Base-by-base conservation (phyloP, 495 filamentous ascomycete genomes). In the Elasticomyces elasticus region DNA sequence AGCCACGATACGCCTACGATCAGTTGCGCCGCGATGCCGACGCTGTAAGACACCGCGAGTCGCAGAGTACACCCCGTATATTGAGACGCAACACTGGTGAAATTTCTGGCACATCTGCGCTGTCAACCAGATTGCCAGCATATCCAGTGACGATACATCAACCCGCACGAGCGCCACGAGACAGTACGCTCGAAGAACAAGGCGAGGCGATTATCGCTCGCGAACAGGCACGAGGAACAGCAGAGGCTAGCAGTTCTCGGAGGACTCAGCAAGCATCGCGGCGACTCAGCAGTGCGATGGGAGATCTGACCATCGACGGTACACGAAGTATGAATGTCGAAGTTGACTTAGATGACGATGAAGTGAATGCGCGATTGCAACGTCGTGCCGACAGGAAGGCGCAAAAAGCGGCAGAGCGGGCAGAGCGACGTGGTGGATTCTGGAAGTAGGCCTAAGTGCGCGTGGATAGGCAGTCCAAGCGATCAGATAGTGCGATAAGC, bases 201-300 rank as follows among this genome's bases (percentile, higher is more conserved):
- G 55, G 55, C 26, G 55, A 52, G 25, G 55, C 51, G 3, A 41
- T 58, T n/a, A 58, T 58, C 24, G 55, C 55, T 2, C 48, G 49
- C 15, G 55, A 58, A 49, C 55, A 58, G 31, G 17, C 27, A n/a
- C 52, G 52, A 1, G 38, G 15, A 2, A 12, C n/a, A 51, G 11
- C 17, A 7, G 30, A 23, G 1, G 6, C n/a, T 11, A 11, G 24
- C 17, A n/a, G 10, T 28, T 49, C 24, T 49, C 17, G 28, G 46
- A 51, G 35, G 49, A 15, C 30, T 24, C 49, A 51, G 49, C 33
- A 2, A 11, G 35, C 30, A 2, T 24, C 30, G 6, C 19, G 45
- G 4, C 45, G 45, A 27, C 45, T 49, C 10, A 49, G 45, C 27
- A n/a, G 17, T 28, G 5, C 24, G 15, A 20, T 31, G 3, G 45